These are phyloP conservation scores for Yamadazyma membranifaciens DNA, from an alignment of 1,139 yeast species.

Conservation along the genomic window DNA sequence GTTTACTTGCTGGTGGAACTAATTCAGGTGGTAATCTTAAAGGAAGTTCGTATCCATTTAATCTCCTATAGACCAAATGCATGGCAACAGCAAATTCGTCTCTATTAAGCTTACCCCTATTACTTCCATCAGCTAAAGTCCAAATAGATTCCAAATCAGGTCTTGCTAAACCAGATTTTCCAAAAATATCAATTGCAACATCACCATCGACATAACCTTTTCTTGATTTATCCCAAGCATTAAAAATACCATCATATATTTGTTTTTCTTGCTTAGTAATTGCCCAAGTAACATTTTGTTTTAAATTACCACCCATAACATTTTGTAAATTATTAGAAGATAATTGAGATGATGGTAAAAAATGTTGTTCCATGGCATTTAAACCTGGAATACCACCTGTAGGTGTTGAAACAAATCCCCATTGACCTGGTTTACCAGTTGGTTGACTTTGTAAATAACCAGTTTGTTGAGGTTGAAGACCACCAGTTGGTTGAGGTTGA, in stretches of 20 bases:
- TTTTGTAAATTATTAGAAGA: conserved; percentile 44
- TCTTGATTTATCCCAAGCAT: conserved; percentile 75
- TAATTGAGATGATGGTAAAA: conserved; percentile 61
- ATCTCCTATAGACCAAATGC: conserved; percentile 75
- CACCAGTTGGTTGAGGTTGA: conserved; percentile 60
- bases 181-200: conserved; percentile 81
- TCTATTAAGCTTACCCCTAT: conserved; percentile 69
- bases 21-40: conserved; percentile 68
- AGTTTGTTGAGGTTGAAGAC: conserved; percentile 41
- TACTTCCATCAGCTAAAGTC: conserved; percentile 74
- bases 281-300: conserved; percentile 65
- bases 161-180: conserved; percentile 85
- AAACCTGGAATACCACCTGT: conserved; percentile 76
- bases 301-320: conserved; percentile 51
- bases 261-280: conserved; percentile 83
- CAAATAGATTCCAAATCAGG: conserved; percentile 86
- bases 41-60: conserved; percentile 76
- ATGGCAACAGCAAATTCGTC: conserved; percentile 83
- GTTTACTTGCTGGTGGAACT: conserved; percentile 77
- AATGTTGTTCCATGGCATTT: conserved; percentile 70
- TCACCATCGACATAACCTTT: conserved; percentile 76
- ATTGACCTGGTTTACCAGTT: conserved; percentile 76
- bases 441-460: conserved; percentile 49
- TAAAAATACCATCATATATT: conserved; percentile 82
- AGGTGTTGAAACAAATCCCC: conserved; percentile 78